Evolutionary conservation across 1,284 basidiomycete genomes (phyloP), one percentile per base, ranked within the genome.

Genomic region (Ustilago trichophora): DNA sequence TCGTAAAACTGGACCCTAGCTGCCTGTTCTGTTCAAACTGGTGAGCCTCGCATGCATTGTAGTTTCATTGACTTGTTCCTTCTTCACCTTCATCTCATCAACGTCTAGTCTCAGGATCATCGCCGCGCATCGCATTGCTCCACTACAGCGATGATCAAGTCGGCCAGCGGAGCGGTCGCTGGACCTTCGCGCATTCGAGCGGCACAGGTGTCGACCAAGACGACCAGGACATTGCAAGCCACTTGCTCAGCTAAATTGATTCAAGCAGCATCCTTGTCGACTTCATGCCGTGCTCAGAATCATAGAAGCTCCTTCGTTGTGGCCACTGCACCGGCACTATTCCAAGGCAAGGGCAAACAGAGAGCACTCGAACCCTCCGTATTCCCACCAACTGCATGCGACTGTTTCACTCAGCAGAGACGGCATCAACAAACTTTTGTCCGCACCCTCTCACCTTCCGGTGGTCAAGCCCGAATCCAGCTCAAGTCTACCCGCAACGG

Each of bases 401-500:
- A 13, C 4, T 65, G 62, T 26, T 26, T 18, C 32, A 16, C 16
- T 1, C 51, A 50, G 13, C 63, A 66, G 32, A 27, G 31, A 11
- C 54, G 69, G 3, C 13, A 44, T 4, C 56, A 67, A 32, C 63
- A 67, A 15, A 52, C 59, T 3, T 72, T 52, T n/a, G 46, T 72
- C 13, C 69, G 69, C 36, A 67, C 64, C 19, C 35, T 48, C 12
- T 54, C 64, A 3, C 69, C 69, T 0, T 46, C 47, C 2, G 63
- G 68, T 29, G 59, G 48, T 4, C 59, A 58, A 34, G 64, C 52
- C 3, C 58, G 69, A 19, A 57, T 72, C 26, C 64, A 63, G 24
- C 64, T 72, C 52, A 64, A 59, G 12, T 42, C 59, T 13, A 58
- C 52, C 16, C 55, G 60, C 34, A 64, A 52, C 15, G 66, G 66